Conservation (phyloP, 768 basidiomycete genomes). For the Lentinula edodes region DNA sequence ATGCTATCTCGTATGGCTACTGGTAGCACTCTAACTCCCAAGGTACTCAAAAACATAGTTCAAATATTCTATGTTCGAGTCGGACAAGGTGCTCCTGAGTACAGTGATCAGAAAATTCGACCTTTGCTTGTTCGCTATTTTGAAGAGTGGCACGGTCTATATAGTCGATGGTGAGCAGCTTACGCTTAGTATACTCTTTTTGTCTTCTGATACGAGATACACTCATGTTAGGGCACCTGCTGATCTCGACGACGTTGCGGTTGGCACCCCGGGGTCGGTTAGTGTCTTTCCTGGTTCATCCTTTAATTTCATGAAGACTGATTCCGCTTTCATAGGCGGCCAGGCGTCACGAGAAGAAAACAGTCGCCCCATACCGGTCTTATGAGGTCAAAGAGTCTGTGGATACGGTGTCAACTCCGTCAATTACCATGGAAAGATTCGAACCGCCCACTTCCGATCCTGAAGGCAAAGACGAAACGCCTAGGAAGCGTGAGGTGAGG, state of each 20-base stretch:
- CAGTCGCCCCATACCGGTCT: neutral
- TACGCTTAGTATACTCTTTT: neutral
- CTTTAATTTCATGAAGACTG: neutral
- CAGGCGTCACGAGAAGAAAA: neutral
- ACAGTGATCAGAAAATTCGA: neutral
- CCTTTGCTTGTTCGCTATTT: neutral
- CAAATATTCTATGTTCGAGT: neutral
- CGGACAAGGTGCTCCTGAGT: neutral
- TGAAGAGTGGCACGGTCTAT: neutral
- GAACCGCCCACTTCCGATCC: neutral
- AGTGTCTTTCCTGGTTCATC: neutral
- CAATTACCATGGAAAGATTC: too few species aligned
- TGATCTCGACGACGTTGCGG: neutral
- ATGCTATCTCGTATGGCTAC: neutral
- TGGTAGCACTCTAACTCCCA: neutral
- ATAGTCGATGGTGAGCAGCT: neutral
- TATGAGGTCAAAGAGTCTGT: neutral
- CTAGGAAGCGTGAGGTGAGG: neutral
- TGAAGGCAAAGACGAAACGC: neutral
- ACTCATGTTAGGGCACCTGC: neutral
- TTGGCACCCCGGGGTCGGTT: neutral
- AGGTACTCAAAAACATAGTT: neutral
- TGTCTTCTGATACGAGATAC: neutral
- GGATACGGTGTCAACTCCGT: neutral
- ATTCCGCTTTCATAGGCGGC: neutral